phyloP scores from a whole-genome alignment of 768 basidiomycete genomes.

The Hypsizygus marmoreus region DNA sequence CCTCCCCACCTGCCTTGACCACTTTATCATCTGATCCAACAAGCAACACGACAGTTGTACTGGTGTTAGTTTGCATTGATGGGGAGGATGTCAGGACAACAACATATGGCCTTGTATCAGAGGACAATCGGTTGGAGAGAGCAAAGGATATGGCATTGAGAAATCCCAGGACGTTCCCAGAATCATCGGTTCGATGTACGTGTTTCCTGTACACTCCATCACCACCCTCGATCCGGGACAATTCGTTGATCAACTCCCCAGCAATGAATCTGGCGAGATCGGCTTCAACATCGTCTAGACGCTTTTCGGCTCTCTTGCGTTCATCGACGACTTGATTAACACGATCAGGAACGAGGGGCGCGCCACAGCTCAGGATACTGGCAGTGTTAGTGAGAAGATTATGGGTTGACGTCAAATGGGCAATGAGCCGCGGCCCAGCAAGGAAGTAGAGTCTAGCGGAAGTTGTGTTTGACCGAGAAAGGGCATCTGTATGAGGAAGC shows the following conservation, averaged over 20 bases:
- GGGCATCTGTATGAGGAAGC: conserved; percentile 65
- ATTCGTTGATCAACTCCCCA: conserved; percentile 37
- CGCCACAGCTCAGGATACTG: conserved; percentile 65
- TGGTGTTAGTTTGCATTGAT: conserved; percentile 50
- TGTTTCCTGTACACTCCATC: conserved; percentile 47
- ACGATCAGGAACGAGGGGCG: conserved; percentile 66
- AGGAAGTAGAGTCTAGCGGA: conserved; percentile 81
- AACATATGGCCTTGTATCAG: conserved; percentile 20
- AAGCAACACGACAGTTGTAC: conserved; percentile 58
- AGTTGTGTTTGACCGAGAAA: conserved; percentile 60
- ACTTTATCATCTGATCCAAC: conserved; percentile 60
- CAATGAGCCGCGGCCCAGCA: conserved; percentile 74
- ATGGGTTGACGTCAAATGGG: conserved; percentile 62
- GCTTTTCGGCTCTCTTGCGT: conserved; percentile 66
- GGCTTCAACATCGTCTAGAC: conserved; percentile 66
- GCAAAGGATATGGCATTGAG: conserved; percentile 57
- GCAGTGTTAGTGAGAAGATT: conserved; percentile 55
- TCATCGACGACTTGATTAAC: conserved; percentile 68
- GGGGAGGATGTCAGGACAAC: conserved; percentile 64
- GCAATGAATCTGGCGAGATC: conserved; percentile 62
- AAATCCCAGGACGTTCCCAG: conserved; percentile 57
- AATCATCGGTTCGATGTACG: conserved; percentile 63
- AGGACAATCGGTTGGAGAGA: conserved; percentile 31
- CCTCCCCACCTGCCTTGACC: conserved; percentile 61
- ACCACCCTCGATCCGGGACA: conserved; percentile 26